Base-by-base conservation (phyloP, 2,329 filamentous ascomycete species). In the Verticillium albo-atrum region DNA sequence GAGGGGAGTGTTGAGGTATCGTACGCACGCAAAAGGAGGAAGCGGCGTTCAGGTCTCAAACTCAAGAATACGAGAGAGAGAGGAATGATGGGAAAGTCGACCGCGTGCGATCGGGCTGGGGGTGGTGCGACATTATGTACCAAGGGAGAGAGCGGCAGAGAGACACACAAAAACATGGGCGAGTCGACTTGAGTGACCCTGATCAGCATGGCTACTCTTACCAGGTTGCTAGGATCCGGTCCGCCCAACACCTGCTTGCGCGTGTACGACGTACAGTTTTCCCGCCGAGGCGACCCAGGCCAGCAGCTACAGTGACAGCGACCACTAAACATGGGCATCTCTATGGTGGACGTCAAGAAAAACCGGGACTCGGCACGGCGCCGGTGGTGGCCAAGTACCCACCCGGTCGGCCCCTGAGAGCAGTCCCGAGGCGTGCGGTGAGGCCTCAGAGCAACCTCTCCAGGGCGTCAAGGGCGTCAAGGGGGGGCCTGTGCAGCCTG, bases 341-440 rank as follows among this genome's bases (percentile, higher is more conserved):
- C 52, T 23, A 32, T 54, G 52, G 52, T 54, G 27, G 52, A 54
- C 17, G 52, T 34, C 52, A 34, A 54, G 52, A 54, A 54, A 54
- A 54, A 54, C 34, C 28, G 52, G 52, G 52, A 54, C 52, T 54
- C 52, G 52, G 52, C 52, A 54, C 52, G 27, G 30, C 52, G 42
- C 42, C 42, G 42, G 42, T 50, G 42, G 42, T 50, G 42, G 42
- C 52, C 52, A 54, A 54, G 52, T 32, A 15, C 51, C 25, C 51
- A 27, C 51, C 25, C 25, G 51, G 52, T 54, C 52, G 27, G 27
- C 27, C 30, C 12, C 23, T 17, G 26, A 34, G 52, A 20, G 17
- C 20, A 30, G 26, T 25, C 52, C 42, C 42, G 42, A 50, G 30
- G 30, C 6, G 42, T 23, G 42, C 23, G 42, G 42, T 23, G 42